A percentile compares a stretch with the other conserved stretches of the same genome.
Conservation (phyloP, 176 grass and related monocot genomes). For the Avena atlantica region DNA sequence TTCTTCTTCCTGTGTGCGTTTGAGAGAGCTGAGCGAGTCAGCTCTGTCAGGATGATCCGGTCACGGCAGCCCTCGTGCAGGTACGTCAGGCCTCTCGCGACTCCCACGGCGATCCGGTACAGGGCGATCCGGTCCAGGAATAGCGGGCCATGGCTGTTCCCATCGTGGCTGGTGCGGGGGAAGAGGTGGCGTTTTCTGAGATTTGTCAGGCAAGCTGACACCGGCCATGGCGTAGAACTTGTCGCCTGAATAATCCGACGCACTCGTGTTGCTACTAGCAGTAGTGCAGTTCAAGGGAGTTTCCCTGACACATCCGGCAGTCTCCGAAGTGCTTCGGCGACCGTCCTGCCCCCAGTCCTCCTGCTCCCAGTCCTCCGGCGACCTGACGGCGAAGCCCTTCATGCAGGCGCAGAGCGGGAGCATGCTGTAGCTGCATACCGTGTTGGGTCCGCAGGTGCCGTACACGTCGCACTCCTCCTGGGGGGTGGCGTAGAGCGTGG, state of each 20-base stretch:
- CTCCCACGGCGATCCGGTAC: too few relatives aligned
- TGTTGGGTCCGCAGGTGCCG: constrained; percentile 33
- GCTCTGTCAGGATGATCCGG: too few relatives aligned
- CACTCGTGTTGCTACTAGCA: not conserved
- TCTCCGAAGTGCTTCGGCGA: too few relatives aligned
- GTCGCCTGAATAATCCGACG: constrained; percentile 20
- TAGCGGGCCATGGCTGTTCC: too few relatives aligned
- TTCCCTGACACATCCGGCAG: constrained; percentile 42
- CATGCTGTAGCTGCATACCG: constrained; percentile 12
- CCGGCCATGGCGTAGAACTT: constrained; percentile 33
- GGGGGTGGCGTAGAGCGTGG: constrained; percentile 37
- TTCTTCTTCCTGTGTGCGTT: too few relatives aligned
- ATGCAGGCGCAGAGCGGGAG: constrained; percentile 39
- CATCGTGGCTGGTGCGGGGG: too few relatives aligned
- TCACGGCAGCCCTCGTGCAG: too few relatives aligned
- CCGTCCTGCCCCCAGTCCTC: too few relatives aligned
- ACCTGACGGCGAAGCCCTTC: constrained; percentile 42
- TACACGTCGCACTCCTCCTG: constrained; percentile 44
- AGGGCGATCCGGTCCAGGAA: too few relatives aligned
- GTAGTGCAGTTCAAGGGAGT: constrained; percentile 35
- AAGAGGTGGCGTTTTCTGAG: too few relatives aligned
- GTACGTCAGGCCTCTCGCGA: too few relatives aligned
- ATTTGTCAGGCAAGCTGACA: constrained; percentile 33
- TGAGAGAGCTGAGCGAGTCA: too few relatives aligned
- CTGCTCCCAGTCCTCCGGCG: constrained; percentile 36